A percentile compares a stretch with the other conserved stretches of the same genome.
phyloP scores from a whole-genome alignment of 148 eudicot species.

The Chenopodium album region DNA sequence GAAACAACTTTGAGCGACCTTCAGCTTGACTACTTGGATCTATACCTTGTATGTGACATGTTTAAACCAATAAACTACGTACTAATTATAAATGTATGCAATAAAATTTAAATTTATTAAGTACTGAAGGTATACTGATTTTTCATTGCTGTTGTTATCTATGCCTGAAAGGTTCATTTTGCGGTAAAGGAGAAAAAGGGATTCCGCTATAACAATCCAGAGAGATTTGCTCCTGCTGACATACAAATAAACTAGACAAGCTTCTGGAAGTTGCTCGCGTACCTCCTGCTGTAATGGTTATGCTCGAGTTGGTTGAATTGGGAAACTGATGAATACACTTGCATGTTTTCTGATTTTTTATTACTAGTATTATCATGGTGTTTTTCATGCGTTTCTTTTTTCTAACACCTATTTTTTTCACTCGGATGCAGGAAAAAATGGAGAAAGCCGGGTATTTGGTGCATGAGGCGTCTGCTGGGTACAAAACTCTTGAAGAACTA shows the following conservation, averaged over 20 bases:
- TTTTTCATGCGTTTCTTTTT: too few relatives aligned
- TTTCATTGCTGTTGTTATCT: neutral
- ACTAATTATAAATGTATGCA: too few relatives aligned
- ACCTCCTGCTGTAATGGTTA: constrained; percentile 44
- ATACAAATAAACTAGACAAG: constrained; percentile 52
- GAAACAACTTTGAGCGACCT: too few relatives aligned
- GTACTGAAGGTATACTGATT: too few relatives aligned
- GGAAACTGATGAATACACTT: neutral
- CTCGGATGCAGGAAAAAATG: constrained; percentile 54
- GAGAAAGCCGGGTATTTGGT: constrained; percentile 40
- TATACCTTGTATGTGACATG: too few relatives aligned
- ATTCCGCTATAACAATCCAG: constrained; percentile 27
- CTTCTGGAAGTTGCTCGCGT: constrained; percentile 43
- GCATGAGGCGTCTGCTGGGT: constrained; percentile 59
- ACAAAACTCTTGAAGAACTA: constrained; percentile 63
- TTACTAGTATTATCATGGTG: too few relatives aligned
- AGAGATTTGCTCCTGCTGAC: constrained; percentile 34
- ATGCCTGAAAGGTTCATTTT: constrained; percentile 51
- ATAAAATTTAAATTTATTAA: too few relatives aligned
- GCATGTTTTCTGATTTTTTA: neutral
- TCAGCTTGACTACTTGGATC: too few relatives aligned
- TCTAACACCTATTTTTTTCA: too few relatives aligned
- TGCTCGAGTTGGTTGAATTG: neutral
- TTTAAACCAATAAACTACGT: too few relatives aligned
- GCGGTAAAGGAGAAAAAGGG: constrained; percentile 54